Base-by-base conservation (phyloP, 768 basidiomycete genomes). In the Kwoniella botswanensis region DNA sequence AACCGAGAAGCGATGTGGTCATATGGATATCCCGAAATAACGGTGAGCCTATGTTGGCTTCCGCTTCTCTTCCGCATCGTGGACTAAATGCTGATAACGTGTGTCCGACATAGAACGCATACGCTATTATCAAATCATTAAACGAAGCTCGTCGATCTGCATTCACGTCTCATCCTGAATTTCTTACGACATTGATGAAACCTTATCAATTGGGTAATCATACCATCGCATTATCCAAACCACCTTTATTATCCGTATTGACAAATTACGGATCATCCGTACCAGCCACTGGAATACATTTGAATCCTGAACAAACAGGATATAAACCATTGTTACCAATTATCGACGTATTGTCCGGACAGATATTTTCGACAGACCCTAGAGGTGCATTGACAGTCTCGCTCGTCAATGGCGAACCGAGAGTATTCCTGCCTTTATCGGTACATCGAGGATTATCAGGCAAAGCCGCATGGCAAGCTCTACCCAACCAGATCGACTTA, bases 1-100 rank as follows among this genome's bases (percentile, higher is more conserved):
- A 84, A 84, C 71, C 82, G 84, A 6, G 84, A 85, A 67, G 80
- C 80, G 13, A 76, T 78, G 61, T 81, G 80, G 80, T 61, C 74
- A 24, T 53, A 73, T 22, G 80, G 78, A 1, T 81, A 73, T 56
- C 60, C 71, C 22, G 17, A 56, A 12, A 43, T 57, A 0, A 75
- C 71, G 4, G 78, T 77, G 41, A 63, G 78, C 35, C 7, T 5
- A 64, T 9, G 7, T 12, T 18, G 43, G 41, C 41, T 11, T 21
- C 61, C 3, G 22, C 50, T 12, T 3, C 15, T 53, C 26, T 62
- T 59, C 11, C 59, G 41, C 63, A n/a, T 1, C 9, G 52, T 50
- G 12, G 17, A 6, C 18, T 22, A 69, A 65, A 59, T 42, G 7
- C 54, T 63, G 43, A 58, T 26, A 35, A 35, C 35, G 7, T 35